These are phyloP conservation scores for Ichthyophthirius multifiliis DNA, from an alignment of 169 alveolate genomes.

Conservation along the genomic window DNA sequence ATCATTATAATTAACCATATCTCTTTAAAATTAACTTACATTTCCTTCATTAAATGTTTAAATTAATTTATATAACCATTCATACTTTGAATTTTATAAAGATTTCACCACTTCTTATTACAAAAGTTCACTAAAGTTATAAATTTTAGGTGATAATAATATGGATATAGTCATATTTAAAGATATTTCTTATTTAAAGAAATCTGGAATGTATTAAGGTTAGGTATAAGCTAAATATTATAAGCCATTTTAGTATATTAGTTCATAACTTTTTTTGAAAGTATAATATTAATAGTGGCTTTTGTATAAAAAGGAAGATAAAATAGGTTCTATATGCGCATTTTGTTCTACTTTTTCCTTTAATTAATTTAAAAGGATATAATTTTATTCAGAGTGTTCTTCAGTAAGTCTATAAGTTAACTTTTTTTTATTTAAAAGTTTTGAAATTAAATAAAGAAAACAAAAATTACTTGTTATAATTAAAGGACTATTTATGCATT, in stretches of 20 bases:
- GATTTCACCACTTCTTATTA: conserved; percentile 28
- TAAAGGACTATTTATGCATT: conserved; percentile 15
- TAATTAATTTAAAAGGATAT: conserved; percentile 14
- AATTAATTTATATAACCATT: conserved; percentile 28
- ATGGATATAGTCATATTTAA: conserved; percentile 41
- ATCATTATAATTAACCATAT: not conserved
- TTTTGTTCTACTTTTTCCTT: conserved; percentile 13
- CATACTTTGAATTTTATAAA: conserved; percentile 8
- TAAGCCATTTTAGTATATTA: conserved; percentile 29
- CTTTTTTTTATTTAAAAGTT: not conserved
- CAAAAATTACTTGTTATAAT: not conserved
- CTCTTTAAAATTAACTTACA: not conserved
- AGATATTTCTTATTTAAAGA: not conserved
- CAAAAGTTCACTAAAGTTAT: conserved; percentile 39
- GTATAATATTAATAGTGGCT: conserved; percentile 18
- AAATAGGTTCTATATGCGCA: conserved; percentile 24
- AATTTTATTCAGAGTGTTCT: conserved; percentile 10
- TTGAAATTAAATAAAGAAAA: not conserved
- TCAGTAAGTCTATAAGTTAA: not conserved
- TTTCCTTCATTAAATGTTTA: conserved; percentile 34
- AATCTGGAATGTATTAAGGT: not conserved
- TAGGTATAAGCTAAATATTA: conserved; percentile 37
- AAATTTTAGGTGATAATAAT: conserved; percentile 34
- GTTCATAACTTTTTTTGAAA: conserved; percentile 27
- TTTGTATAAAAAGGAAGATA: conserved; percentile 25